These are phyloP conservation scores for Pontederia crassipes DNA, from an alignment of 176 grass and related monocot genomes.

Conservation along the genomic window DNA sequence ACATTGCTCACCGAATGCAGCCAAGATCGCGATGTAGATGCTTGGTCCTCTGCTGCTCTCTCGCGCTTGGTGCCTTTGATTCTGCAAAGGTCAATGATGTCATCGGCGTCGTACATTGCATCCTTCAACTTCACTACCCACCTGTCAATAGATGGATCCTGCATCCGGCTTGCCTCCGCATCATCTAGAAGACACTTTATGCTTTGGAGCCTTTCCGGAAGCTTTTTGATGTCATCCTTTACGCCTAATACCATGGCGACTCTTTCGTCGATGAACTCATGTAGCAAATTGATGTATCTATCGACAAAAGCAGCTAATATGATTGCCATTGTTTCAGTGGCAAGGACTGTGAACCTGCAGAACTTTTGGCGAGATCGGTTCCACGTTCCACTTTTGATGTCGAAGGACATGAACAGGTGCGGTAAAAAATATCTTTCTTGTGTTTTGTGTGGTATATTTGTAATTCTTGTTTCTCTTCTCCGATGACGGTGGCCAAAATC, in stretches of 20 bases:
- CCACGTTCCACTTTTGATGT: too few species aligned
- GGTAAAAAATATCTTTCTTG: too few species aligned
- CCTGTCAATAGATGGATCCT: constrained; percentile 7
- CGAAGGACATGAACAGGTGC: too few species aligned
- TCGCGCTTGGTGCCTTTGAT: constrained; percentile 32
- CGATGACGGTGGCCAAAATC: too few species aligned
- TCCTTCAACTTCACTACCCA: constrained; percentile 69
- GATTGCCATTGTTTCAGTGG: constrained; percentile 32
- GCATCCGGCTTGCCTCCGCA: constrained; percentile 22
- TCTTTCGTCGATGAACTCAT: constrained; percentile 28
- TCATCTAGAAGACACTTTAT: constrained; percentile 31
- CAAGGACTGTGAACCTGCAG: too few species aligned
- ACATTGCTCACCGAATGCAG: constrained; percentile 3
- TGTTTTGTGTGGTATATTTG: too few species aligned
- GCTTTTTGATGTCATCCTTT: constrained; percentile 40
- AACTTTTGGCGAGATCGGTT: too few species aligned
- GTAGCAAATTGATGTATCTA: constrained; percentile 30
- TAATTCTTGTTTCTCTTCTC: too few species aligned
- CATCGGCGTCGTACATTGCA: constrained; percentile 53
- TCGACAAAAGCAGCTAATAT: constrained; percentile 53
- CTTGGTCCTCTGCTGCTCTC: too few species aligned
- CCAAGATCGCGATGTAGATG: constrained; percentile 7
- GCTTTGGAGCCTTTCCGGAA: constrained; percentile 31
- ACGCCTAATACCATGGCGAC: constrained; percentile 34
- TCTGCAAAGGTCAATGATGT: constrained; percentile 50